Percentiles rank a stretch among this genome's conserved stretches.
Evolutionary conservation across 768 basidiomycete genomes (phyloP).

Genomic region (Pleurotus sapidus): DNA sequence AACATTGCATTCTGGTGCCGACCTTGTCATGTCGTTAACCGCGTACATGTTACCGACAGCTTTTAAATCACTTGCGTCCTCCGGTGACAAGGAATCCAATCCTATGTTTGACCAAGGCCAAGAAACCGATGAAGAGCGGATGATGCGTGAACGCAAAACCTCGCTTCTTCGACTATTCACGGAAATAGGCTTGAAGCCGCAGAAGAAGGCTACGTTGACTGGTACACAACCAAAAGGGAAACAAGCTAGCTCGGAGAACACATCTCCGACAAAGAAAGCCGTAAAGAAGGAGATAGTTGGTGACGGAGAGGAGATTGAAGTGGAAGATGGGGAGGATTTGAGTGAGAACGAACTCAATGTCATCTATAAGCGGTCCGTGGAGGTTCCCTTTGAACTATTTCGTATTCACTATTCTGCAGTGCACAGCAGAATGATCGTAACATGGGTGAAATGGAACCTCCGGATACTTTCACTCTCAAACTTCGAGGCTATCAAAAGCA

Average conservation of each 20-base stretch:
- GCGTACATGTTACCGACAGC: constrained; percentile 69
- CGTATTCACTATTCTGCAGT: constrained; percentile 34
- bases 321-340: constrained; percentile 81
- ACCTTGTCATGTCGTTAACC: constrained; percentile 73
- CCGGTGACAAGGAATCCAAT: constrained; percentile 29
- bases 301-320: constrained; percentile 79
- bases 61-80: constrained; percentile 47
- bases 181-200: constrained; percentile 66
- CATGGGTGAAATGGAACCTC: constrained; percentile 81
- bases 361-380: constrained; percentile 77
- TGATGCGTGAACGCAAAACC: constrained; percentile 76
- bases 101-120: constrained; percentile 69
- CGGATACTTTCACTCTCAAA: constrained; percentile 68
- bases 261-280: constrained; percentile 33
- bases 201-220: constrained; percentile 13
- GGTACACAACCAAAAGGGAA: background rate
- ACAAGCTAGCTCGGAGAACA: background rate
- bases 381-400: background rate
- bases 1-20: constrained; percentile 67
- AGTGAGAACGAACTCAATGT: constrained; percentile 76
- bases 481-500: constrained; percentile 93
- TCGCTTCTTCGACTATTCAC: constrained; percentile 75
- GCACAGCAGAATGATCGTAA: constrained; percentile 79
- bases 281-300: constrained; percentile 65
- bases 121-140: constrained; percentile 77